These are phyloP conservation scores for Colletotrichum karsti DNA, from an alignment of 2,329 filamentous ascomycete genomes.

Conservation along the genomic window DNA sequence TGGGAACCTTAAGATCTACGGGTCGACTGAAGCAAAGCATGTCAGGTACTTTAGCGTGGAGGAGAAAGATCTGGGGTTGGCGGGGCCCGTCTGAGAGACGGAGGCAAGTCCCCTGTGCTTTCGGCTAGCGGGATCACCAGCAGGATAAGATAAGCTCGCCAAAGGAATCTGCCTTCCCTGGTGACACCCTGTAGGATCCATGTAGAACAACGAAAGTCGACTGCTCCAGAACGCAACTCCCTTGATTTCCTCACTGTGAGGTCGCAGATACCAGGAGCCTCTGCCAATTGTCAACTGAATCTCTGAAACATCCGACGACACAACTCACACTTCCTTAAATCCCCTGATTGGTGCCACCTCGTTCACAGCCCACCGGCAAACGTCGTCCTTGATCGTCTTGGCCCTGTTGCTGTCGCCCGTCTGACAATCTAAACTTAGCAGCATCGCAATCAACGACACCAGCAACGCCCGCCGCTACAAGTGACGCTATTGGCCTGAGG, in stretches of 20 bases:
- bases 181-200: not conserved
- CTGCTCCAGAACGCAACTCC: not conserved
- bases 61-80: slow-evolving; percentile 5
- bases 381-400: not conserved
- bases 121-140: not conserved
- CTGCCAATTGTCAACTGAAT: not conserved
- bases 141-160: not conserved
- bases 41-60: no score
- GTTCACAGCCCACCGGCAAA: not conserved
- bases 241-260: not conserved
- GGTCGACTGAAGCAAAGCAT: not conserved
- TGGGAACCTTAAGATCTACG: not conserved
- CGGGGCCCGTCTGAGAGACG: not conserved
- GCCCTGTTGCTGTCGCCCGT: not conserved
- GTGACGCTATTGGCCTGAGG: slow-evolving; percentile 15
- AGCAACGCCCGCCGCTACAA: not conserved
- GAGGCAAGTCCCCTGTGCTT: not conserved
- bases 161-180: not conserved
- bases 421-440: slow-evolving; percentile 11
- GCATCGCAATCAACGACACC: not conserved
- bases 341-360: not conserved
- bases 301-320: slow-evolving; percentile 18
- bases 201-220: not conserved
- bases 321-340: not conserved
- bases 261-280: not conserved